Conservation (phyloP, 2,329 filamentous ascomycete genomes). For the Sordariomycetes sp. region DNA sequence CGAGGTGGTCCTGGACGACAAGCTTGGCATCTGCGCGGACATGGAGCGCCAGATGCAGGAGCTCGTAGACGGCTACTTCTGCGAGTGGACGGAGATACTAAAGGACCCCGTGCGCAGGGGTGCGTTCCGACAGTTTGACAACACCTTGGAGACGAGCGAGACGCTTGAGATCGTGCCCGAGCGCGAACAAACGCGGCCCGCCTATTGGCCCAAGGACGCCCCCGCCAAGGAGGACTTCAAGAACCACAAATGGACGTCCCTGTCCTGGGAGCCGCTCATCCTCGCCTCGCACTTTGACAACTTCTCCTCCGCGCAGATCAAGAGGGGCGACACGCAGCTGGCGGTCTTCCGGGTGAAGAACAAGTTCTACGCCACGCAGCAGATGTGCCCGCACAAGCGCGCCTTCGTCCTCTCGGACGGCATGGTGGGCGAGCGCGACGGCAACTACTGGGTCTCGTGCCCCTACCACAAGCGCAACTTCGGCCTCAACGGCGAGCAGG, state of each 20-base stretch:
- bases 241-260: conserved; percentile 22
- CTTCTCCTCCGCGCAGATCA: conserved; percentile 66
- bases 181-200: conserved; percentile 62
- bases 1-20: conserved; percentile 75
- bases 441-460: conserved; percentile 59
- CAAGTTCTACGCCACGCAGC: conserved; percentile 74
- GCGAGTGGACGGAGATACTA: conserved; percentile 83
- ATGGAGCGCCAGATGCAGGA: conserved; percentile 84
- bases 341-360: conserved; percentile 78
- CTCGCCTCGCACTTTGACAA: conserved; percentile 61
- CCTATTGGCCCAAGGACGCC: conserved; percentile 61
- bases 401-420: conserved; percentile 85
- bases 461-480: conserved; percentile 88
- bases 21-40: conserved; percentile 72
- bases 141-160: conserved; percentile 62
- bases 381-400: conserved; percentile 92
- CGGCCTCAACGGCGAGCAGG: conserved; percentile 42
- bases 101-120: conserved; percentile 54
- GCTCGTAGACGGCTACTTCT: conserved; percentile 74
- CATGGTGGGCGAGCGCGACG: conserved; percentile 58
- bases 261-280: conserved; percentile 72
- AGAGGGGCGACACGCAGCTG: conserved; percentile 80
- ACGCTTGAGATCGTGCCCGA: conserved; percentile 62
- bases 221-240: conserved; percentile 62
- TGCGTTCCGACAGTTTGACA: conserved; percentile 74